Base-by-base conservation (phyloP, 2,329 filamentous ascomycete genomes). In the Chaetomium sp. region DNA sequence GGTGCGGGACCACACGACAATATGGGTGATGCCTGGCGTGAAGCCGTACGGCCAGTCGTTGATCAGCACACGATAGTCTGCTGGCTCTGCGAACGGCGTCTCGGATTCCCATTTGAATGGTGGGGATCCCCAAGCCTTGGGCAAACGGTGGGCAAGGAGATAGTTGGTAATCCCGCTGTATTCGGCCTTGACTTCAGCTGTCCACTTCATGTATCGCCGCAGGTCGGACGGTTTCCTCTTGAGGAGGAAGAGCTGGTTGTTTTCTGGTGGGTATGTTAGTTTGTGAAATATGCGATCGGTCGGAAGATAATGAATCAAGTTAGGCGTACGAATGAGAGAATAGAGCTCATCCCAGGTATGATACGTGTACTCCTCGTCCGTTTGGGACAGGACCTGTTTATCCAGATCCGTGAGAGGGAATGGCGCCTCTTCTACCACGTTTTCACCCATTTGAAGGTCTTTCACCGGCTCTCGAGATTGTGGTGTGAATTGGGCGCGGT, bases 11-110 rank as follows among this genome's bases (percentile, higher is more conserved):
- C 92, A 97, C 43, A 95, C 86, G 35, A 96, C 89, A 19, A 96
- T 80, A 69, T 97, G 92, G n/a, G 85, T 76, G 63, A 86, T 81
- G 53, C 78, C 78, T 0, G 76, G 68, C 0, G 75, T 76, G 49
- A 96, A 73, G 3, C 89, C 91, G 65, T 96, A 96, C 0, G 92
- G 92, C 91, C 91, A 97, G 76, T 96, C 91, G 66, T 97, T 96
- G 68, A 84, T 77, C 45, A 96, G 74, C 51, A 95, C 86, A 59
- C 83, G 84, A 68, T 79, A 85, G 69, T 86, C 82, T 37, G 76
- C 76, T 4, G 75, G 66, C 44, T 80, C 72, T 32, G 74, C 68
- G 60, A 86, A 83, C 8, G 81, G 81, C 33, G 74, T 64, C 3
- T 65, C 58, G 6, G 79, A 82, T 47, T 67, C 69, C 4, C 78